These are phyloP conservation scores for Diplodia sapinea DNA, from an alignment of 2,329 filamentous ascomycete species.

Conservation along the genomic window DNA sequence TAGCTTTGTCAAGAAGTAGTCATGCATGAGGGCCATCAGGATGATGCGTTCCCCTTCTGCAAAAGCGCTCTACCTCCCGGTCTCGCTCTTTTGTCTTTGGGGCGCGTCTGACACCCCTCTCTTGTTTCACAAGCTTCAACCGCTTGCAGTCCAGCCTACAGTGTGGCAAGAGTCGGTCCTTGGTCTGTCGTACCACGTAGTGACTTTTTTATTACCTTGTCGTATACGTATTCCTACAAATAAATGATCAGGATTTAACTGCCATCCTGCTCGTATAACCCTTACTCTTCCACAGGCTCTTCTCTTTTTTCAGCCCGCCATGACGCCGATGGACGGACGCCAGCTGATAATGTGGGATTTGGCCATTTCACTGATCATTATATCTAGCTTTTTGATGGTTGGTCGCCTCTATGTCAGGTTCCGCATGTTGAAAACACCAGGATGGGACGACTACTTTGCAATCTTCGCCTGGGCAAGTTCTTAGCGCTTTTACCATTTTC, in stretches of 20 bases:
- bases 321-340: conserved; percentile 20
- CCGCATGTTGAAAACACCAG: conserved; percentile 42
- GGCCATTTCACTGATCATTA: conserved; percentile 38
- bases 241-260: not conserved
- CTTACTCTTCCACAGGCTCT: not conserved
- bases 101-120: not conserved
- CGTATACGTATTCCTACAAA: not conserved
- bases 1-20: not conserved
- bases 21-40: not conserved
- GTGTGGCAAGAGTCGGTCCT: conserved; percentile 1
- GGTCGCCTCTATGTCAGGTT: conserved; percentile 41
- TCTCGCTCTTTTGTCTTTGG: conserved; percentile 2
- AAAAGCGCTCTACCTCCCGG: not conserved
- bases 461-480: conserved; percentile 38
- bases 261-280: not conserved
- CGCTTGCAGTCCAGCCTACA: not conserved
- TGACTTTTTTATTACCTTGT: not conserved
- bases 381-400: conserved; percentile 40
- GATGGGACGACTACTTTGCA: conserved; percentile 43
- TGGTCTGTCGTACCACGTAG: conserved; percentile 1
- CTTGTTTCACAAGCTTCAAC: not conserved
- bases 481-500: not conserved
- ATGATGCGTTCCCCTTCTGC: not conserved
- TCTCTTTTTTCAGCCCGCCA: not conserved
- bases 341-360: conserved; percentile 32